Base-by-base conservation (phyloP, 2,329 filamentous ascomycete species). In the Onygenales sp. region DNA sequence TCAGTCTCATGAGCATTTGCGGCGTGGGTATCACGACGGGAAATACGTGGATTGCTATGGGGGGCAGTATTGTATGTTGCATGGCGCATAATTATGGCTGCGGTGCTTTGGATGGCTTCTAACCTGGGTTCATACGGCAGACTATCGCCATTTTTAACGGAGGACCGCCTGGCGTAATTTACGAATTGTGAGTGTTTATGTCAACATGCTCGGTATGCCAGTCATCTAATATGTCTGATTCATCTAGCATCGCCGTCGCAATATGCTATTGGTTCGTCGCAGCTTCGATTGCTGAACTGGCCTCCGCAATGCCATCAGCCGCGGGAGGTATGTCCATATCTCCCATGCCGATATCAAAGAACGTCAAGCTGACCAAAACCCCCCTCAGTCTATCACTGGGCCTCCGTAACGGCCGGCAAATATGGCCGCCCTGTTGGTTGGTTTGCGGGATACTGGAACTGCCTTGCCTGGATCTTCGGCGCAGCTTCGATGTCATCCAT, bases 11-110 rank as follows among this genome's bases (percentile, higher is more conserved):
- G 46, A 78, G 77, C 50, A 77, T 84, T 43, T 80, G 80, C 50
- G 81, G 79, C 27, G 73, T 81, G 45, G 81, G 79, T 0, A 67
- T 85, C 50, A 84, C 80, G 1, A 79, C 83, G 27, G 82, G 83
- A 64, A 84, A 83, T 60, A 81, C 82, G 14, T 86, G 82, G 82
- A 76, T 82, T 52, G 80, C 81, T 5, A 69, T 84, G 55, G 82
- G 81, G 52, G 82, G 82, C 10, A 82, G 80, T 51, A 75, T 85
- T 41, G 77, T 76, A 4, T 71, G 82, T 46, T 75, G 74, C 5
- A 75, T 66, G 33, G 39, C 49, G n/a, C 43, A 36, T 45, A 52
- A 11, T 3, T 43, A n/a, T 41, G 11, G 14, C 14, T 50, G 42
- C n/a, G 38, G 35, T 27, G 21, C 3, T 27, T 27, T 27, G 21